Base-by-base conservation (phyloP, 768 basidiomycete genomes). In the Multifurca ochricompacta region DNA sequence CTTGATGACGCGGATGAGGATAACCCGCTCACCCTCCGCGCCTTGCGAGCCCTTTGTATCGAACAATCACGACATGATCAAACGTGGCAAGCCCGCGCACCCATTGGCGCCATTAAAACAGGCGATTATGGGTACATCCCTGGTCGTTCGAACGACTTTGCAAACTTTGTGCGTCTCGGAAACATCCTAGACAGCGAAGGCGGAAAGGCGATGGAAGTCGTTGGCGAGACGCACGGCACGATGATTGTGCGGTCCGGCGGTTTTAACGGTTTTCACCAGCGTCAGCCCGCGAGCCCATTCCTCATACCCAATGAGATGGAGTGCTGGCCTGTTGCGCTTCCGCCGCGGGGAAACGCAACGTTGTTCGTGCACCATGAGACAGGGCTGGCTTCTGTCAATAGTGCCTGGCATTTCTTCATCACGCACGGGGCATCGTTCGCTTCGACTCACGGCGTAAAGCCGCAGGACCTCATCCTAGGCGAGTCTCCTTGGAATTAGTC, bases 71-170 rank as follows among this genome's bases (percentile, higher is more conserved):
- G 51, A 2, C 58, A 59, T 37, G 51, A 52, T 27, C 53, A 59
- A 34, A 48, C 54, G 13, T 61, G 59, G 59, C 48, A 51, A 9
- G 28, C 36, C 10, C 57, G 57, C 23, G 48, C 31, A 25, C 59
- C 59, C 21, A 44, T 48, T 14, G 49, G 45, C 1, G 25, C 50
- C 9, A 13, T 59, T 13, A 10, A 37, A 4, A 31, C 50, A 11
- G 59, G 57, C 6, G 59, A 61, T 9, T 61, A 54, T 16, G 59
- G 59, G 14, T 48, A 51, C 18, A 59, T 59, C 28, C 46, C 55
- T 2, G 36, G 36, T 21, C 40, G 40, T 10, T 48, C 48, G 30
- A 48, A 30, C 4, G 39, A 61, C 40, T 59, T 61, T 39, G 49
- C 40, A 11, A 27, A 54, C 14, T 61, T 61, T 27, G 32, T 51